A percentile compares a stretch with the other conserved stretches of the same genome.
Conservation (phyloP, 805 yeast genomes). For the Spathaspora gorwiae region DNA sequence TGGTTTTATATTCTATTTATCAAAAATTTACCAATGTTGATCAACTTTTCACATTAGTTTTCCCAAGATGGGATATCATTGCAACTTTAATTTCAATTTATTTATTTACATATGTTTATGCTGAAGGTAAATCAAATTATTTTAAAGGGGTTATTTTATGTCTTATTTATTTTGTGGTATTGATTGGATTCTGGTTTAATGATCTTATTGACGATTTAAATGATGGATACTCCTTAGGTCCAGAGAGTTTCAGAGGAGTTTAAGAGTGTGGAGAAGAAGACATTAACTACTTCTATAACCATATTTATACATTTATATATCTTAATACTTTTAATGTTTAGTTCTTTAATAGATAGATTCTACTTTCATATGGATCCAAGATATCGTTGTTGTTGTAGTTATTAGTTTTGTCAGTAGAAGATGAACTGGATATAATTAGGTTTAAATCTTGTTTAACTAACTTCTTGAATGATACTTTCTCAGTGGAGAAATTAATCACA, state of each 20-base stretch:
- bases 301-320: not conserved
- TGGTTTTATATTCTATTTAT: conserved; percentile 68
- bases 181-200: conserved; percentile 76
- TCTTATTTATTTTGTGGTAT: conserved; percentile 67
- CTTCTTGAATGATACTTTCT: conserved; percentile 22
- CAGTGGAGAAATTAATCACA: conserved; percentile 40
- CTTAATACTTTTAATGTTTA: not conserved
- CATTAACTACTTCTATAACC: not conserved
- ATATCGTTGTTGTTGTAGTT: conserved; percentile 17
- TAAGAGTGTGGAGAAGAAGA: not conserved
- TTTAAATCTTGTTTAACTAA: conserved; percentile 20
- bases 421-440: conserved; percentile 17
- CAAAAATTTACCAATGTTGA: conserved; percentile 37
- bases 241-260: not conserved
- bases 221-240: conserved; percentile 17
- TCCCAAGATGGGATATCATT: conserved; percentile 93
- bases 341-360: conserved; percentile 23
- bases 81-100: conserved; percentile 83
- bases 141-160: conserved; percentile 91
- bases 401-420: not conserved
- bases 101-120: conserved; percentile 86
- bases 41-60: conserved; percentile 73
- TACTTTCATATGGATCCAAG: conserved; percentile 40
- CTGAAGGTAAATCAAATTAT: conserved; percentile 94
- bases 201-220: conserved; percentile 32